Percentiles rank a stretch among this genome's conserved stretches.
Conservation (phyloP, 179 eudicot species). For the Beta lomatogona region DNA sequence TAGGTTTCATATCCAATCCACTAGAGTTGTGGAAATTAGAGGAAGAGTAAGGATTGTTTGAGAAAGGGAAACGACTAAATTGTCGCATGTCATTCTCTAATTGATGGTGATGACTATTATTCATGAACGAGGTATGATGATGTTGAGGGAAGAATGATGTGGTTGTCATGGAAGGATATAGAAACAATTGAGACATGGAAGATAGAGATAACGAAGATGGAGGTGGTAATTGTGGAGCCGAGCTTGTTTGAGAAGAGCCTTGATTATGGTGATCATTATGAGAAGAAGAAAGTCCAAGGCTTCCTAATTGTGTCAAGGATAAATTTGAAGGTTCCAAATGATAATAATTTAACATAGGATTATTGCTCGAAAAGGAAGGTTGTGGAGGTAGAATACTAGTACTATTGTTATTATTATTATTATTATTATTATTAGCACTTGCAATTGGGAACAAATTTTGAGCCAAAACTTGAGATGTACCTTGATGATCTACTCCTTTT, state of each 20-base stretch:
- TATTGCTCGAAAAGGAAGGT: slow-evolving; percentile 28
- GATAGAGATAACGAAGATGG: slow-evolving; percentile 36
- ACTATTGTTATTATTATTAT: slow-evolving; percentile 3
- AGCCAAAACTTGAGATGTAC: slow-evolving; percentile 35
- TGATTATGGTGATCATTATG: slow-evolving; percentile 27
- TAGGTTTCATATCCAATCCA: slow-evolving; percentile 34
- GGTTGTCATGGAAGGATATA: slow-evolving; percentile 37
- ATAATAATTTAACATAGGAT: slow-evolving; percentile 35
- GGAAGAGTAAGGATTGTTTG: slow-evolving; percentile 22
- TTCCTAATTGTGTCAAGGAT: slow-evolving; percentile 41
- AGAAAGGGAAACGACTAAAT: slow-evolving; percentile 29
- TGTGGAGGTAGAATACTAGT: slow-evolving; percentile 25
- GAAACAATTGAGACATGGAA: slow-evolving; percentile 38
- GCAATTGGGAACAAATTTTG: slow-evolving; percentile 48
- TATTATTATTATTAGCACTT: slow-evolving; percentile 22
- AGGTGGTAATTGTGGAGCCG: slow-evolving; percentile 7
- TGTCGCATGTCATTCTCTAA: slow-evolving; percentile 38
- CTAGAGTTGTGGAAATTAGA: slow-evolving; percentile 31
- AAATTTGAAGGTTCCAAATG: slow-evolving; percentile 45
- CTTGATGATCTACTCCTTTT: slow-evolving; percentile 27
- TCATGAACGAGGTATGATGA: slow-evolving; percentile 22
- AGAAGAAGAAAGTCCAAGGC: slow-evolving; percentile 27
- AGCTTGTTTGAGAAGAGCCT: slow-evolving; percentile 20
- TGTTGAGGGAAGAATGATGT: slow-evolving; percentile 27
- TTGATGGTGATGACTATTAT: slow-evolving; percentile 24